Evolutionary conservation across 805 yeast genomes (phyloP), one percentile per base, ranked within the genome.

Genomic region (Priceomyces medius): DNA sequence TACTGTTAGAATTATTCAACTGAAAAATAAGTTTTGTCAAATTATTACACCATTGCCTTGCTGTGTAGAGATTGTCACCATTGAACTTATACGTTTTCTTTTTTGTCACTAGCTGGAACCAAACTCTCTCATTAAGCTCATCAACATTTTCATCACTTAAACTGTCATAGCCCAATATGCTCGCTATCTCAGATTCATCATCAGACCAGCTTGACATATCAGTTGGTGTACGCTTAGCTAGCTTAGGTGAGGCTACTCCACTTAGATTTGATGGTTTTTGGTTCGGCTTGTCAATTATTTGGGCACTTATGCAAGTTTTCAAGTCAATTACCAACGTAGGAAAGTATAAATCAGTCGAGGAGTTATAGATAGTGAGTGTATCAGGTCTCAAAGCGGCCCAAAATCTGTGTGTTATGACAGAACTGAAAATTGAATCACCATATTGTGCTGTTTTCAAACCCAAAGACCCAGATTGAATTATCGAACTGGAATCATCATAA

Each of bases 311-410:
- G 3, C 90, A 87, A 7, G 74, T 68, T 33, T 80, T 70, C 46
- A 91, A 66, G 58, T 88, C 93, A 27, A 91, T 79, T 0, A 88
- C 83, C 27, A 85, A 64, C 7, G 71, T 68, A 0, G 98, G 97
- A 64, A 88, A 89, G 60, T 89, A 88, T n/a, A 84, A 64, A 44
- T 89, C 95, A 0, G 88, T 81, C 1, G 96, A 76, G 6, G 77
- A 77, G 7, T 77, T 65, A 59, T 84, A 89, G 28, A 87, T 71
- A 2, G 87, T 74, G 13, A 91, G 70, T 0, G 88, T 76, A 35
- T 81, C 81, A 28, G 80, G 80, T 48, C 85, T 71, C 44, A 91
- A 65, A 0, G 88, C 78, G 5, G 88, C 88, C 97, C 97, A 91
- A 56, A 75, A 83, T 35, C 95, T 71, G 41, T 66, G 68, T 1